phyloP scores from a whole-genome alignment of 1,139 yeast species.

The Meyerozyma sp. region DNA sequence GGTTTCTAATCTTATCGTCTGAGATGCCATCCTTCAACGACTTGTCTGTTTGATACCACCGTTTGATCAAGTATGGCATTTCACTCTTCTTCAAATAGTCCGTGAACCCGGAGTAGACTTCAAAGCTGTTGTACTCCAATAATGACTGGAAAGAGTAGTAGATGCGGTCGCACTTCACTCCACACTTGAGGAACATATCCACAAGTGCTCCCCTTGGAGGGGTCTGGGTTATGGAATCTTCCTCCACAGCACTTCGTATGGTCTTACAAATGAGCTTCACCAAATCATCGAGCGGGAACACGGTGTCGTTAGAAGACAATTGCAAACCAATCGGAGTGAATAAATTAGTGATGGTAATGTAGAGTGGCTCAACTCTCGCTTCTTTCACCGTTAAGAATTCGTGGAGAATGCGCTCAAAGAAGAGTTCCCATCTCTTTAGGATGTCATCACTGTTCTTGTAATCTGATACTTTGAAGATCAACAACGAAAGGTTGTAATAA shows the following conservation, averaged over 20 bases:
- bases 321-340: constrained; percentile 42
- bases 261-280: constrained; percentile 51
- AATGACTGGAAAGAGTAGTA: constrained; percentile 64
- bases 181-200: constrained; percentile 73
- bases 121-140: constrained; percentile 58
- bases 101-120: constrained; percentile 42
- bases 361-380: constrained; percentile 33
- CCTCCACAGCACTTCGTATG: constrained; percentile 32
- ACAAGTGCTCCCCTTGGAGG: constrained; percentile 40
- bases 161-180: constrained; percentile 64
- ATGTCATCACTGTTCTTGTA: constrained; percentile 70
- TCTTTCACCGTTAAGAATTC: constrained; percentile 24
- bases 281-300: constrained; percentile 74
- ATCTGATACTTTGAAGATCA: constrained; percentile 79
- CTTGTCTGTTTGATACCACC: constrained; percentile 63
- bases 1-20: constrained; percentile 28
- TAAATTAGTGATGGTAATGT: constrained; percentile 31
- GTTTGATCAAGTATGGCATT: constrained; percentile 56
- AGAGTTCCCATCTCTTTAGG: constrained; percentile 63
- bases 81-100: constrained; percentile 38
- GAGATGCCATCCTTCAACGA: constrained; percentile 52
- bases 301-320: constrained; percentile 52
- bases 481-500: constrained; percentile 75
- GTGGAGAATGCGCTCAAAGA: constrained; percentile 45
- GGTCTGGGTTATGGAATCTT: constrained; percentile 37